Conservation (phyloP, 2,329 filamentous ascomycete species). For the Cytospora paraplurivora region DNA sequence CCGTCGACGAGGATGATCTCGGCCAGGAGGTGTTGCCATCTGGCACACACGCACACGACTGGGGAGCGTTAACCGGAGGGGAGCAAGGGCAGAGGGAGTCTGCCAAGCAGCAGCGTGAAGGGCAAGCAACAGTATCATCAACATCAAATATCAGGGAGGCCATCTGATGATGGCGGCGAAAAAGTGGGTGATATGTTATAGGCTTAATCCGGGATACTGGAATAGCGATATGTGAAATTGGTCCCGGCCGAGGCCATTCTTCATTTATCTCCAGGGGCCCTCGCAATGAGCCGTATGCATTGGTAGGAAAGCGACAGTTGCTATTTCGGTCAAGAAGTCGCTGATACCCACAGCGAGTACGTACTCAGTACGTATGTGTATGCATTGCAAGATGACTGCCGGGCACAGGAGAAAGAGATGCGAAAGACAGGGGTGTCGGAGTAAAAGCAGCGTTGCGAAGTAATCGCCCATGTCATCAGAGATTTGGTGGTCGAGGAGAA, state of each 20-base stretch:
- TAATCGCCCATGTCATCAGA: neutral
- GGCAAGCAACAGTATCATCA: neutral
- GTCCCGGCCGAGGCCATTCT: too few species aligned
- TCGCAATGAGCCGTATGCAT: neutral
- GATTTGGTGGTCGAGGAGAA: neutral
- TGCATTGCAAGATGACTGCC: neutral
- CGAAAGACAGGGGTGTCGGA: neutral
- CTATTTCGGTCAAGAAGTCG: neutral
- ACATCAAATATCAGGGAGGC: neutral
- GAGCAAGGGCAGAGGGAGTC: neutral
- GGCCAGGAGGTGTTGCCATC: constrained; percentile 18
- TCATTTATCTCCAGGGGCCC: neutral
- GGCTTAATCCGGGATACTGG: too few species aligned
- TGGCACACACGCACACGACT: constrained; percentile 7
- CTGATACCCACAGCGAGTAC: neutral
- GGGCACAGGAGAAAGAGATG: neutral
- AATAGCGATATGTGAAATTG: too few species aligned
- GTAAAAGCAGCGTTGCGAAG: neutral
- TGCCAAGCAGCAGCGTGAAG: neutral
- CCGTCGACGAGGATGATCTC: constrained; percentile 28
- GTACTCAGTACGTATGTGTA: neutral
- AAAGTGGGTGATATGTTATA: neutral
- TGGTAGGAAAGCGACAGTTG: neutral
- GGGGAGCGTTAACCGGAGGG: neutral
- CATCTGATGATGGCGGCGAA: neutral